A percentile compares a stretch with the other conserved stretches of the same genome.
phyloP scores from a whole-genome alignment of 371 early-diverging fungal species.

The Zopfochytrium polystomum region DNA sequence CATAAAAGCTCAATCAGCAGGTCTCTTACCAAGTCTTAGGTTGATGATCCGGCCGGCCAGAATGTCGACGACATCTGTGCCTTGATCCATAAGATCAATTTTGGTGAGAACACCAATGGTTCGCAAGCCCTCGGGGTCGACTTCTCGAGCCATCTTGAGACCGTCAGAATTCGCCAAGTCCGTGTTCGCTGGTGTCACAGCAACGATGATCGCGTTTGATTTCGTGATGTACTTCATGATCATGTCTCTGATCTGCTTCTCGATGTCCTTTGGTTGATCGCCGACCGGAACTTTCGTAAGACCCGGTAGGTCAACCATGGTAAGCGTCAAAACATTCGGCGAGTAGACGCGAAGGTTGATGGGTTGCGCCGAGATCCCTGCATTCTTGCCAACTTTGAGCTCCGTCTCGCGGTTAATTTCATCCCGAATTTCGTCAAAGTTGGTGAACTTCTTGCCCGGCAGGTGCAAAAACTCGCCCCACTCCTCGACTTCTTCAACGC shows the following conservation, averaged over 20 bases:
- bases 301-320: conserved; percentile 98
- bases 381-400: conserved; percentile 68
- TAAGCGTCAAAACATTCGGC: conserved; percentile 95
- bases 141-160: conserved; percentile 91
- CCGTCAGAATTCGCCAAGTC: conserved; percentile 99
- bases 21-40: conserved; percentile 71
- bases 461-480: conserved; percentile 97
- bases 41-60: conserved; percentile 96
- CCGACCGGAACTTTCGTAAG: conserved; percentile 96
- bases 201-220: conserved; percentile 95
- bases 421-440: conserved; percentile 92
- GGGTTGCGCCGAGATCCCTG: conserved; percentile 85
- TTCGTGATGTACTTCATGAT: conserved; percentile 91
- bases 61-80: conserved; percentile 98
- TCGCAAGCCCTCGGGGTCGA: conserved; percentile 96
- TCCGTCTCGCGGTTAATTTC: conserved; percentile 92
- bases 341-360: conserved; percentile 95
- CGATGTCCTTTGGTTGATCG: conserved; percentile 98
- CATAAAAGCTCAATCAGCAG: neutral
- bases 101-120: conserved; percentile 99
- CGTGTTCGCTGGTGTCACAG: conserved; percentile 96
- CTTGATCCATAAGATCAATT: conserved; percentile 99
- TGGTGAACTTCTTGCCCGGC: conserved; percentile 86
- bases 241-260: conserved; percentile 97
- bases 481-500: conserved; percentile 80